Percentiles rank a stretch among this genome's conserved stretches.
Conservation (phyloP, 1,284 basidiomycete species). For the Cutaneotrichosporon sp. region DNA sequence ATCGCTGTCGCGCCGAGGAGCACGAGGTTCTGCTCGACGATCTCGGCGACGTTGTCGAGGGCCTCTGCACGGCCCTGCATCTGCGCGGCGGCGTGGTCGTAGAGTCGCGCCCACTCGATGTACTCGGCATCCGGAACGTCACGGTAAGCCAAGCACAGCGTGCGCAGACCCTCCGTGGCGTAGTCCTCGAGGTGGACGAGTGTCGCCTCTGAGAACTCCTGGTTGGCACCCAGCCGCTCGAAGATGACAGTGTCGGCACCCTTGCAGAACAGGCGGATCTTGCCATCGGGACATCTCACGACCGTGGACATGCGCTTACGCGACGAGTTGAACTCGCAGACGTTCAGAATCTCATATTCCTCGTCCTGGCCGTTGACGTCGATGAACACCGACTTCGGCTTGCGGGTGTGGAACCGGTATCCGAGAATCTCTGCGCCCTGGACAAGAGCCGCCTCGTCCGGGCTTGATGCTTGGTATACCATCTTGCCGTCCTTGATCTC, state of each 20-base stretch:
- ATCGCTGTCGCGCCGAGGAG: conserved; percentile 95
- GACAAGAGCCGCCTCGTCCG: conserved; percentile 95
- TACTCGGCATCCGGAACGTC: conserved; percentile 91
- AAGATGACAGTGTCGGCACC: conserved; percentile 97
- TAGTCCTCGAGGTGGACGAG: conserved; percentile 93
- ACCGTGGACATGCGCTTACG: conserved; percentile 97
- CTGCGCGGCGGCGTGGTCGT: conserved; percentile 86
- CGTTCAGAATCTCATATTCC: conserved; percentile 91
- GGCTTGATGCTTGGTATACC: conserved; percentile 93
- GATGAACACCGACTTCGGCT: conserved; percentile 91
- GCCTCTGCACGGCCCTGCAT: conserved; percentile 91
- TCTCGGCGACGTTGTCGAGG: conserved; percentile 88
- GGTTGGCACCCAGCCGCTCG: conserved; percentile 74
- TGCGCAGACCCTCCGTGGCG: conserved; percentile 93
- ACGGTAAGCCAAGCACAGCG: conserved; percentile 91
- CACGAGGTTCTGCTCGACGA: conserved; percentile 91
- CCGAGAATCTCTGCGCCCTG: conserved; percentile 89
- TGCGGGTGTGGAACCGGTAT: conserved; percentile 91
- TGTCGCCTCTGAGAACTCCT: conserved; percentile 83
- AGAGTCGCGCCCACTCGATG: conserved; percentile 78
- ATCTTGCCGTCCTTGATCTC: conserved; percentile 80
- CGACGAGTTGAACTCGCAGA: conserved; percentile 98
- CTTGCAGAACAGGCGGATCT: conserved; percentile 93
- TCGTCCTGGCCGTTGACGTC: conserved; percentile 69
- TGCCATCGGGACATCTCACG: conserved; percentile 81